Conservation (phyloP, 352 stramenopile species). For the Globisporangium mamillatum region DNA sequence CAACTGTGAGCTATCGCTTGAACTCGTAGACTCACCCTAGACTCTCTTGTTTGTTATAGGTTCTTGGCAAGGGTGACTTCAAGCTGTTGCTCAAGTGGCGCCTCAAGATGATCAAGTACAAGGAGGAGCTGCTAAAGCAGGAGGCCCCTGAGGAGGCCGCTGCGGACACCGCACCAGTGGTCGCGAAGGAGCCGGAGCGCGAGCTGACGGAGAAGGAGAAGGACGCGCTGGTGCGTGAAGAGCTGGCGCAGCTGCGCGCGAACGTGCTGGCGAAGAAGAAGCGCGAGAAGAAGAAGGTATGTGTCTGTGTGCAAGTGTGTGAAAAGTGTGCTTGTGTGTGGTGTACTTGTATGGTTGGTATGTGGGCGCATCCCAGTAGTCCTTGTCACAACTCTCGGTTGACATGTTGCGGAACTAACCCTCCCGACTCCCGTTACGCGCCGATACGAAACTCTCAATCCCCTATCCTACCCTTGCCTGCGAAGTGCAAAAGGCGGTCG, state of each 20-base stretch:
- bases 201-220: conserved; percentile 82
- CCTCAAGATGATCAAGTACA: conserved; percentile 90
- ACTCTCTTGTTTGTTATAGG: conserved; percentile 30
- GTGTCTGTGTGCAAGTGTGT: conserved; percentile 12
- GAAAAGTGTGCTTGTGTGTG: conserved; percentile 24
- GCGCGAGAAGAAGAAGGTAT: conserved; percentile 89
- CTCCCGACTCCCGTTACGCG: conserved; percentile 89
- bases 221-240: conserved; percentile 78
- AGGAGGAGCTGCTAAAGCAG: conserved; percentile 75
- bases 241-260: conserved; percentile 74
- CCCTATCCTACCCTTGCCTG: conserved; percentile 58
- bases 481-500: conserved; percentile 53
- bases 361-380: conserved; percentile 83
- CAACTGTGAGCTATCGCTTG: neutral
- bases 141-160: conserved; percentile 29
- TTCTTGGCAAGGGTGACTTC: conserved; percentile 98
- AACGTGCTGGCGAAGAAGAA: conserved; percentile 85
- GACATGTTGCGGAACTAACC: conserved; percentile 88
- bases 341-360: conserved; percentile 19
- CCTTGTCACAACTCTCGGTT: conserved; percentile 76
- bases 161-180: conserved; percentile 17
- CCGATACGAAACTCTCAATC: conserved; percentile 51
- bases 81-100: conserved; percentile 97
- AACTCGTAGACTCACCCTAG: neutral
- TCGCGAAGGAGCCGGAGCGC: conserved; percentile 33